These are phyloP conservation scores for Phyllosticta citrichinensis DNA, from an alignment of 2,329 filamentous ascomycete genomes.

Conservation along the genomic window DNA sequence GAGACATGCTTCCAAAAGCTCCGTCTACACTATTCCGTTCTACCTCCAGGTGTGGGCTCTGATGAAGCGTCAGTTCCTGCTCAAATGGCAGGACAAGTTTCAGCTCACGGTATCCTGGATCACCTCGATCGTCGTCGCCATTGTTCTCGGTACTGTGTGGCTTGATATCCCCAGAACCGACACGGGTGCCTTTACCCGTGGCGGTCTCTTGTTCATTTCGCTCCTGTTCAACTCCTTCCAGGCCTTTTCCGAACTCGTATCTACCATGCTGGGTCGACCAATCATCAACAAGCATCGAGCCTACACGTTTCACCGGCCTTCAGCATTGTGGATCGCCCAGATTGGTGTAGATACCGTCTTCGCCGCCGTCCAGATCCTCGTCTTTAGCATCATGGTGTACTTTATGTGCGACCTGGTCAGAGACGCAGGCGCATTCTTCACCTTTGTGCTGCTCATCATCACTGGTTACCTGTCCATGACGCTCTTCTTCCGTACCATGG, in stretches of 20 bases:
- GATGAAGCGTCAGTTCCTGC: constrained; percentile 72
- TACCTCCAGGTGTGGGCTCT: constrained; percentile 73
- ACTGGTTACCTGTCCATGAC: constrained; percentile 67
- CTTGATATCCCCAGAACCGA: constrained; percentile 54
- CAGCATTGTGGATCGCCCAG: constrained; percentile 73
- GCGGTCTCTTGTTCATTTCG: constrained; percentile 70
- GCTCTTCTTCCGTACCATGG: constrained; percentile 77
- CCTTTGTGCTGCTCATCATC: constrained; percentile 71
- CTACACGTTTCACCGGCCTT: constrained; percentile 74
- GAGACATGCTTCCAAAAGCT: constrained; percentile 59
- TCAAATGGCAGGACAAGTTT: constrained; percentile 80
- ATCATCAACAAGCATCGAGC: constrained; percentile 79
- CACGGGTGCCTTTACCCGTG: constrained; percentile 67
- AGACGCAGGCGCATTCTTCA: constrained; percentile 70
- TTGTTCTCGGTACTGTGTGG: constrained; percentile 73
- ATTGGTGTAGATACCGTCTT: constrained; percentile 71
- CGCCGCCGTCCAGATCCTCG: constrained; percentile 56
- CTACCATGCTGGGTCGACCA: constrained; percentile 63
- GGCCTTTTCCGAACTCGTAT: constrained; percentile 66
- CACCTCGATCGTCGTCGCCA: constrained; percentile 61
- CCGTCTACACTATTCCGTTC: constrained; percentile 76
- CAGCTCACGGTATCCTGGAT: constrained; percentile 65
- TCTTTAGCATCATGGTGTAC: constrained; percentile 61
- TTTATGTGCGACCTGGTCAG: constrained; percentile 78
- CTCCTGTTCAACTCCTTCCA: constrained; percentile 83